A percentile compares a stretch with the other conserved stretches of the same genome.
phyloP scores from a whole-genome alignment of 371 early-diverging fungal genomes.

The Apophysomyces elegans region DNA sequence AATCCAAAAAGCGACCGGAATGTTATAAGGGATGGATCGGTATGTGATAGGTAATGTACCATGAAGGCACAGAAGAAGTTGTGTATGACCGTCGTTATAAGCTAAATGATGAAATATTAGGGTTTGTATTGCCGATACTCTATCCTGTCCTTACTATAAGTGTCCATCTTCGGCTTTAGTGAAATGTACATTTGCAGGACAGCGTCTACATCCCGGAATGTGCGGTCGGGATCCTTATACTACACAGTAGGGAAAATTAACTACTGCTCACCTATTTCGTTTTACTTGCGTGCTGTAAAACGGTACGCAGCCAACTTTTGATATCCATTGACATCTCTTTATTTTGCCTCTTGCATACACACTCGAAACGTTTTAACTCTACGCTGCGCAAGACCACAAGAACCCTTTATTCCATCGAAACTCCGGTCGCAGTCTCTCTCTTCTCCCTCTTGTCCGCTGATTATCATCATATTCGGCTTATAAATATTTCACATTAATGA shows the following conservation, averaged over 20 bases:
- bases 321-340: slow-evolving; percentile 21
- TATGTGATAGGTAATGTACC: slow-evolving; percentile 91
- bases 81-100: slow-evolving; percentile 74
- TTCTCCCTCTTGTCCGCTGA: too few relatives aligned
- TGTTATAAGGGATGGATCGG: slow-evolving; percentile 85
- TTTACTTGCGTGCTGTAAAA: slow-evolving; percentile 30
- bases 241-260: slow-evolving; percentile 24
- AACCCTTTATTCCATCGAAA: too few relatives aligned
- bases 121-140: neutral
- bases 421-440: too few relatives aligned
- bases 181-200: slow-evolving; percentile 68
- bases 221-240: slow-evolving; percentile 71
- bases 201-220: slow-evolving; percentile 71
- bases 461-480: too few relatives aligned
- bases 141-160: slow-evolving; percentile 59
- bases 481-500: too few relatives aligned
- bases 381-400: too few relatives aligned
- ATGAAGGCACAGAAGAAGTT: slow-evolving; percentile 75
- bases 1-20: slow-evolving; percentile 89
- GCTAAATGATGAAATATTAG: slow-evolving; percentile 34
- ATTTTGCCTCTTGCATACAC: neutral
- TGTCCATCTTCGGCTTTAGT: slow-evolving; percentile 73
- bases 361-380: too few relatives aligned
- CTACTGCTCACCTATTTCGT: neutral
- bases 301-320: slow-evolving; percentile 35